A percentile compares a stretch with the other conserved stretches of the same genome.
These are phyloP conservation scores for Pelagomonas calceolata DNA, from an alignment of 108 stramenopile species.

Conservation along the genomic window DNA sequence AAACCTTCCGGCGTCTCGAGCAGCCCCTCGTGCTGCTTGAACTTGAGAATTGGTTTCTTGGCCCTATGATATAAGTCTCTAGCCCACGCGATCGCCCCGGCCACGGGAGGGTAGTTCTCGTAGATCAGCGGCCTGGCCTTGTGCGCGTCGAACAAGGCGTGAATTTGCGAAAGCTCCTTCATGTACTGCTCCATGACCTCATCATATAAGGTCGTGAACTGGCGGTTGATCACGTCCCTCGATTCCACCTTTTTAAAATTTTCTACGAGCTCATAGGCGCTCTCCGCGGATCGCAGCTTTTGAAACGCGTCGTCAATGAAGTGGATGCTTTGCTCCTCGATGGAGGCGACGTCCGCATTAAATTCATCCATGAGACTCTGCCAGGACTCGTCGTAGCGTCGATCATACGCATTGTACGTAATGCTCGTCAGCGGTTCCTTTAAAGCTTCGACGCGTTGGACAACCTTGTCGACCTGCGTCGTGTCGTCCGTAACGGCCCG, in stretches of 20 bases:
- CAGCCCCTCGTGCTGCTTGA: constrained; percentile 49
- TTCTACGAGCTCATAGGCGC: constrained; percentile 56
- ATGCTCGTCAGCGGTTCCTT: constrained; percentile 20
- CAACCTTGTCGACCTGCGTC: constrained; percentile 46
- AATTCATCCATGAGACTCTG: constrained; percentile 43
- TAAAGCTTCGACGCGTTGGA: constrained; percentile 29
- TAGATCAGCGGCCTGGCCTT: constrained; percentile 30
- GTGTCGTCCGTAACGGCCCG: constrained; percentile 49
- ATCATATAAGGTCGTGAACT: constrained; percentile 45
- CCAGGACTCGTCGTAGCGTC: constrained; percentile 49
- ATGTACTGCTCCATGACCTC: constrained; percentile 53
- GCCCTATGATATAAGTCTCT: constrained; percentile 50
- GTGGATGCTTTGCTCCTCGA: constrained; percentile 45
- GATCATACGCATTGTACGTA: constrained; percentile 26
- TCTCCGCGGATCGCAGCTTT: constrained; percentile 55
- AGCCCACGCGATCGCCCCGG: constrained; percentile 59
- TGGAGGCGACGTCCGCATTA: constrained; percentile 38
- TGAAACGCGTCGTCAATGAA: constrained; percentile 55
- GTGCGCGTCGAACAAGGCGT: constrained; percentile 31
- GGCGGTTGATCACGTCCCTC: constrained; percentile 36
- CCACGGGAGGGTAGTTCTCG: constrained; percentile 55
- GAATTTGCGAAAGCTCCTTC: constrained; percentile 40
- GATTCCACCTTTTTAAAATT: constrained; percentile 49
- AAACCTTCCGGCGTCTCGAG: constrained; percentile 41
- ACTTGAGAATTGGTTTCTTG: constrained; percentile 51